Percentiles rank a stretch among this genome's conserved stretches.
Evolutionary conservation across 108 stramenopile species (phyloP).

Genomic region (Discostella pseudostelligera): DNA sequence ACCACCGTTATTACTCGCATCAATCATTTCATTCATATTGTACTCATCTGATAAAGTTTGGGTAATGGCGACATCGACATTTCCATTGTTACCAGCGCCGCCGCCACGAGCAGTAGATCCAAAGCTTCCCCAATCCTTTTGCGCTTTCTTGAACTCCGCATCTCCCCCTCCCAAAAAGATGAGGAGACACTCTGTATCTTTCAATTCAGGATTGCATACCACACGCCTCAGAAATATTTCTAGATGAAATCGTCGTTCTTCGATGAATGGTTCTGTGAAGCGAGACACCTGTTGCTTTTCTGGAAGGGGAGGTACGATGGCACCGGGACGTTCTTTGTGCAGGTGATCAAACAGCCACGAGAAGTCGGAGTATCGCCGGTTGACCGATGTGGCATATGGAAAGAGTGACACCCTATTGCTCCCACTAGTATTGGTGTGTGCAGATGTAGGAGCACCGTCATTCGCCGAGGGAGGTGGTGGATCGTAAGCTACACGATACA

Average conservation of each 20-base stretch:
- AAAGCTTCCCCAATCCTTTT: conserved; percentile 39
- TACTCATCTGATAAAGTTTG: conserved; percentile 3
- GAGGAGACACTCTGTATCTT: conserved; percentile 56
- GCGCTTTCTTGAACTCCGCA: conserved; percentile 50
- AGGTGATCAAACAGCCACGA: conserved; percentile 80
- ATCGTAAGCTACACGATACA: conserved; percentile 37
- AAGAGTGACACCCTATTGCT: conserved; percentile 3
- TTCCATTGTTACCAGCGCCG: not conserved
- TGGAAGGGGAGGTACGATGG: conserved; percentile 87
- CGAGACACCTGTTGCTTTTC: conserved; percentile 63
- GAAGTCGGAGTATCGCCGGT: conserved; percentile 91
- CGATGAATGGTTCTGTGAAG: conserved; percentile 68
- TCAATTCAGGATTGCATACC: conserved; percentile 71
- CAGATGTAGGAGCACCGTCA: not conserved
- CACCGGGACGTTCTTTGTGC: conserved; percentile 77
- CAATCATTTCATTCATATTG: conserved; percentile 7
- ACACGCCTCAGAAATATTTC: conserved; percentile 75
- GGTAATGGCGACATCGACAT: conserved; percentile 16
- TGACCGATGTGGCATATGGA: conserved; percentile 41
- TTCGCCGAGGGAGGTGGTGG: conserved; percentile 16
- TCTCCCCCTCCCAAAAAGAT: conserved; percentile 68
- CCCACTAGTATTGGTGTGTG: not conserved
- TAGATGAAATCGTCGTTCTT: conserved; percentile 70
- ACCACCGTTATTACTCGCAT: not conserved
- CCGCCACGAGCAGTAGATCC: conserved; percentile 4